Evolutionary conservation across 1,284 basidiomycete species (phyloP), one percentile per base, ranked within the genome.

Genomic region (Pseudozyma flocculosa): DNA sequence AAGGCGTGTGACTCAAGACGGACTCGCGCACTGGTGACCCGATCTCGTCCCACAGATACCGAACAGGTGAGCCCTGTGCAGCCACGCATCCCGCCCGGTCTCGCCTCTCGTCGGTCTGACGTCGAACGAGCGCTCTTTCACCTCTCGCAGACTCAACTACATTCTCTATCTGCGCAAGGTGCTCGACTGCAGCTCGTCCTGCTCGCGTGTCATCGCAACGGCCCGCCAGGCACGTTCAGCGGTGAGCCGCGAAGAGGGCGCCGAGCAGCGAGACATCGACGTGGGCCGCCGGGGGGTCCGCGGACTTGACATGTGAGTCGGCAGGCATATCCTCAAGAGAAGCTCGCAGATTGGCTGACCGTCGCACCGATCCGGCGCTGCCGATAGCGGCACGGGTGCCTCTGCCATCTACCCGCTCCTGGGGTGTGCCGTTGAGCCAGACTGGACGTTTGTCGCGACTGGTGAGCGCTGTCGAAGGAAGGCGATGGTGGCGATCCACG

Each of bases 401-500:
- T 54, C 50, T 9, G 89, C 86, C 0, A 92, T 97, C 59, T 97
- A 96, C 66, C 87, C 92, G 0, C 80, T 95, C 0, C 82, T 97
- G 0, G 71, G 81, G 79, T 2, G 75, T 85, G 21, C 44, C 11
- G 58, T 32, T 21, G 54, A 62, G 19, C 42, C 50, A 0, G 3
- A 15, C 4, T 66, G 66, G 68, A 13, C n/a, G 3, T 54, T 65
- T 4, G 18, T 46, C 2, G 57, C 36, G 0, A 68, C 62, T 2
- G 30, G 40, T 43, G 14, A 49, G 43, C n/a, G n/a, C n/a, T n/a
- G n/a, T 21, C 26, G 26, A 11, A 29, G 5, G 26, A 29, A 29
- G 26, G 26, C 26, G 26, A 29, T 29, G 11, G 43, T 13, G 4
- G 24, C 54, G 26, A 8, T n/a, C n/a, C n/a, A n/a, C n/a, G n/a